phyloP scores from a whole-genome alignment of 495 filamentous ascomycete species.

The Cercophora scortea region DNA sequence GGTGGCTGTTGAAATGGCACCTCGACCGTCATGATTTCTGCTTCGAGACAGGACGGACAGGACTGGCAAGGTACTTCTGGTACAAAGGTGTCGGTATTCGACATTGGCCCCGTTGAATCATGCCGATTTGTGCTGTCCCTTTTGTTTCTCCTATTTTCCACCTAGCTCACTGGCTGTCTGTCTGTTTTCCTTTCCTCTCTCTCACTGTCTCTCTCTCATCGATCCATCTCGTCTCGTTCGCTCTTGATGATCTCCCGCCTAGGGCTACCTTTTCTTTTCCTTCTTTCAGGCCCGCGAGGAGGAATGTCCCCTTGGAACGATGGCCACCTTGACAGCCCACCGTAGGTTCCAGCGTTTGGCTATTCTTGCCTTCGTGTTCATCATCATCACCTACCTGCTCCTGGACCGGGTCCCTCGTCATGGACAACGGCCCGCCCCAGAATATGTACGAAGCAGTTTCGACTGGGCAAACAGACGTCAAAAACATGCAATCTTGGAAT shows the following conservation, averaged over 20 bases:
- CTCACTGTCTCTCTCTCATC: neutral
- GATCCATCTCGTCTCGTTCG: neutral
- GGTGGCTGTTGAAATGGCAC: too few species aligned
- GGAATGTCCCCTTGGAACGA: constrained; percentile 5
- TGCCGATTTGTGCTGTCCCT: too few species aligned
- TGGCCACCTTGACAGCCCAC: constrained; percentile 15
- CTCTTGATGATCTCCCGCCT: neutral
- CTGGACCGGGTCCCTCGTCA: neutral
- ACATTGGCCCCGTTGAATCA: too few species aligned
- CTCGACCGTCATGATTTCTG: too few species aligned
- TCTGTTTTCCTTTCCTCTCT: neutral
- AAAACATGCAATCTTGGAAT: constrained; percentile 26
- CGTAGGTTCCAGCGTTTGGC: constrained; percentile 18
- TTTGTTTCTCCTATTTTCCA: too few species aligned
- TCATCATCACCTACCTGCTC: constrained; percentile 14
- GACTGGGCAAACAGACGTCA: constrained; percentile 33
- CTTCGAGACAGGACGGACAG: too few species aligned
- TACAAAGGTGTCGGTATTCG: too few species aligned
- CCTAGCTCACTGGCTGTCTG: too few species aligned
- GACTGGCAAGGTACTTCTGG: too few species aligned
- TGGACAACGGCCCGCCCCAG: neutral
- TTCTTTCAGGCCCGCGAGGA: neutral
- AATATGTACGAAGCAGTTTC: constrained; percentile 28
- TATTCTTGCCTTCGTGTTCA: constrained; percentile 10
- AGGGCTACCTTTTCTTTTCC: too few species aligned